Base-by-base conservation (phyloP, 352 stramenopile genomes). In the Phytophthora hibernalis region DNA sequence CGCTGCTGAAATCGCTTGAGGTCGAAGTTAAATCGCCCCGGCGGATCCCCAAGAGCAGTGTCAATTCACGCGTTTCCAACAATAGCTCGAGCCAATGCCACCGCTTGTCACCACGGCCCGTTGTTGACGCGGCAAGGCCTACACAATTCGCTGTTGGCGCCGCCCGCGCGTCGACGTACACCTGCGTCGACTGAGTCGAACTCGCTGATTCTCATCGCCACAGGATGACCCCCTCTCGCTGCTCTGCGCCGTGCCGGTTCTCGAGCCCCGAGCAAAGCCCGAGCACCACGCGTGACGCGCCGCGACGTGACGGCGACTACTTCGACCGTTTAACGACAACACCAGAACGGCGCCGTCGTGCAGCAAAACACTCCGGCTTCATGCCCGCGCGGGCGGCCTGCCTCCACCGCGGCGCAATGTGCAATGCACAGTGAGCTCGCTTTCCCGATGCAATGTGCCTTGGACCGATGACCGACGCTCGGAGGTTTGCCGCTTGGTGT, bases 281-380 rank as follows among this genome's bases (percentile, higher is more conserved):
- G 66, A 81, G 68, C 44, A 48, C 40, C 8, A 18, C 16, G 33
- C 61, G 62, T 82, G 74, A 82, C 74, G 70, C 70, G 60, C 67
- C 37, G 55, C 70, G 74, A 82, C 74, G 55, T 55, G 52, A 62
- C 18, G 43, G 51, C 51, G 40, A 38, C 37, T 31, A 31, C 26
- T 31, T 31, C 26, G 26, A 38, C 10, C 55, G 42, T 43, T 38
- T 18, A 57, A 50, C 35, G 20, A 15, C 28, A 48, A 38, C 53
- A 64, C 61, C 61, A 59, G 53, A 64, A 63, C 40, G 48, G 35
- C n/a, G 40, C 16, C 26, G 35, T 8, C 44, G 56, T 56, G 56
- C 56, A 65, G 56, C 57, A 65, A 31, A 31, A 31, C 26, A 31
- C 26, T 9, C 26, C 26, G 26, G 26, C 26, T 31, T 40, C 33